Base-by-base conservation (phyloP, 2,329 filamentous ascomycete species). In the Cercospora janseana region DNA sequence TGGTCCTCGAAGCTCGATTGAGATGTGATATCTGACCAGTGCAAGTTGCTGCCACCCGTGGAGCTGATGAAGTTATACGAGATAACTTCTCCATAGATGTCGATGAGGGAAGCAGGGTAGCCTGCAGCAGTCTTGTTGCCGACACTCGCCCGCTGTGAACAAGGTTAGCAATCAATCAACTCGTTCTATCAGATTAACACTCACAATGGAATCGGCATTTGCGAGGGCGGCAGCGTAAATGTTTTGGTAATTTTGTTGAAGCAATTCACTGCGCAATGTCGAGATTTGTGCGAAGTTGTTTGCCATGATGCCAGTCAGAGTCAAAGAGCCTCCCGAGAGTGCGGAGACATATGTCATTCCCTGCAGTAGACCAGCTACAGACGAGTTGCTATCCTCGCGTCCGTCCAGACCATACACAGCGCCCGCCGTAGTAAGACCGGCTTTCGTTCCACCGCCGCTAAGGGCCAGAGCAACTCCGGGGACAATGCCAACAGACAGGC, bases 241-340 rank as follows among this genome's bases (percentile, higher is more conserved):
- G 23, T 55, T 55, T 26, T 52, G 52, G 23, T 55, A 55, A 28
- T n/a, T 55, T 23, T 43, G 5, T n/a, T 55, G 38, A 13, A 44
- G 37, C 6, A 55, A 21, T 4, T 40, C 43, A 20, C 26, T 42
- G 24, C 41, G 34, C 24, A 55, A 37, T 20, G 45, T 47, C 3
- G 52, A 55, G 4, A 55, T 27, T 23, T 46, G 28, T n/a, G 44
- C 49, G 24, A 55, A 55, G 16, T 55, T 38, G 45, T 55, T 55
- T 26, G 38, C 38, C 49, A 55, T 55, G 12, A 55, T 37, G 2
- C 52, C 52, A 20, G 34, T 38, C 13, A 55, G 35, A 9, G 52
- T 55, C 24, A 55, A 41, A 34, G 52, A 52, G 6, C 52, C 52
- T 35, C 52, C 52, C 13, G 49, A 52, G 2, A 55, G 45, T 24